A percentile compares a stretch with the other conserved stretches of the same genome.
phyloP scores from a whole-genome alignment of 176 grass and related monocot species.

The Oryza officinalis region DNA sequence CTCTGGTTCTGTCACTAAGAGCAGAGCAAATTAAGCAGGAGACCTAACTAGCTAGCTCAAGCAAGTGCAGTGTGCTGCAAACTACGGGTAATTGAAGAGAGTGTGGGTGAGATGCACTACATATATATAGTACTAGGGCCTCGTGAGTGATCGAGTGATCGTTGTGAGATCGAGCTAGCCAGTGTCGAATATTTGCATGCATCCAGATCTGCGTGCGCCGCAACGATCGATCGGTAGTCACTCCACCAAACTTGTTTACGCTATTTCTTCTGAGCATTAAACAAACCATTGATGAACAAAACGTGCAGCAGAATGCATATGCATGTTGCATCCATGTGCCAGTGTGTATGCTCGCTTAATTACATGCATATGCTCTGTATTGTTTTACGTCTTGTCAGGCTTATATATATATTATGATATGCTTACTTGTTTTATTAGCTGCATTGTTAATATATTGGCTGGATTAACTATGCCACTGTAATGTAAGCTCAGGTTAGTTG shows the following conservation, averaged over 20 bases:
- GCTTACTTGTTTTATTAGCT: no score
- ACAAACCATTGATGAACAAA: background rate
- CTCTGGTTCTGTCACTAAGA: background rate
- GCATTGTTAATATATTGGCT: background rate
- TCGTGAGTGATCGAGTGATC: background rate
- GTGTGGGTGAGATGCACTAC: background rate
- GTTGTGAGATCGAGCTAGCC: background rate
- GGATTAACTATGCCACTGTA: background rate
- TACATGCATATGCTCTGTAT: background rate
- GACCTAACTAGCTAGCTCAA: background rate
- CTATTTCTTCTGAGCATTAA: background rate
- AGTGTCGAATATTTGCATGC: background rate
- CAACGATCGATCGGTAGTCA: background rate
- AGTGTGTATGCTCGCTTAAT: no score
- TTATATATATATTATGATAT: background rate
- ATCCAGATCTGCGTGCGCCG: background rate
- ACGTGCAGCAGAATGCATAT: background rate
- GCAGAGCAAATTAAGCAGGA: background rate
- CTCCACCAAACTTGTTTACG: background rate
- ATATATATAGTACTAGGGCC: background rate
- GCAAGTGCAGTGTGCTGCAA: background rate
- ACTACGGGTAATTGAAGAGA: background rate
- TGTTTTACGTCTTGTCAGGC: background rate
- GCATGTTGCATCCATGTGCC: slow-evolving; percentile 5
- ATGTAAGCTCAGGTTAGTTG: background rate